Percentiles rank a stretch among this genome's conserved stretches.
These are phyloP conservation scores for Blastobotrys niveus DNA, from an alignment of 1,139 yeast species.

Conservation along the genomic window DNA sequence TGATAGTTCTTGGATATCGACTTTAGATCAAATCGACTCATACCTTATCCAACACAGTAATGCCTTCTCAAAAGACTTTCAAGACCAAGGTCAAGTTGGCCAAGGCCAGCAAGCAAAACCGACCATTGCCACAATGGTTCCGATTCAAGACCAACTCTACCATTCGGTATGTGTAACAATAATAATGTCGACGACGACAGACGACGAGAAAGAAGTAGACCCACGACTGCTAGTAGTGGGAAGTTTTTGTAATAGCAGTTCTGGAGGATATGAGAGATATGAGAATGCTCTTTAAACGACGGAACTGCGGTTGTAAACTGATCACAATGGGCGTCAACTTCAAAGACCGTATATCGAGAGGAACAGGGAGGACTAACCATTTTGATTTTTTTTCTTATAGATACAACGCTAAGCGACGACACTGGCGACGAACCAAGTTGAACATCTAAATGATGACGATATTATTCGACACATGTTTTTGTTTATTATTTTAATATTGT, in stretches of 20 bases:
- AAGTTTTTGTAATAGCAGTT: no score
- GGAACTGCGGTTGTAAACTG: no score
- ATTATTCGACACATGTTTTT: constrained; percentile 4
- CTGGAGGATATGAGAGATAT: no score
- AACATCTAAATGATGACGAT: constrained; percentile 79
- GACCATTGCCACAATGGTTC: constrained; percentile 99
- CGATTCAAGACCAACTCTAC: constrained; percentile 98
- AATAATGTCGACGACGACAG: constrained; percentile 3
- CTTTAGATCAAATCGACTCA: no score
- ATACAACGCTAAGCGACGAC: constrained; percentile 99
- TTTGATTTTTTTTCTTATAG: constrained; percentile 25
- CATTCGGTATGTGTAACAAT: constrained; percentile 47
- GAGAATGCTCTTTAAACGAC: no score
- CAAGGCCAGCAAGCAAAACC: constrained; percentile 98
- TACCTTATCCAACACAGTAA: no score
- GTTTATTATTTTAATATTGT: constrained; percentile 1
- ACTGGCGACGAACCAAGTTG: constrained; percentile 99
- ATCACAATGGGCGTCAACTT: no score
- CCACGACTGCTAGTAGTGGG: no score
- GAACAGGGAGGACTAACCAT: no score
- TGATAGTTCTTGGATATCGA: no score
- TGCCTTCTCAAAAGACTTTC: constrained; percentile 97
- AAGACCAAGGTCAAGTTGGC: constrained; percentile 98
- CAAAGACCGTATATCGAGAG: no score
- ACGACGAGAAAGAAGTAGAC: constrained; percentile 1